Percentiles rank a stretch among this genome's conserved stretches.
Evolutionary conservation across 345 rosid genomes (phyloP).

Genomic region (Erucastrum elatum): DNA sequence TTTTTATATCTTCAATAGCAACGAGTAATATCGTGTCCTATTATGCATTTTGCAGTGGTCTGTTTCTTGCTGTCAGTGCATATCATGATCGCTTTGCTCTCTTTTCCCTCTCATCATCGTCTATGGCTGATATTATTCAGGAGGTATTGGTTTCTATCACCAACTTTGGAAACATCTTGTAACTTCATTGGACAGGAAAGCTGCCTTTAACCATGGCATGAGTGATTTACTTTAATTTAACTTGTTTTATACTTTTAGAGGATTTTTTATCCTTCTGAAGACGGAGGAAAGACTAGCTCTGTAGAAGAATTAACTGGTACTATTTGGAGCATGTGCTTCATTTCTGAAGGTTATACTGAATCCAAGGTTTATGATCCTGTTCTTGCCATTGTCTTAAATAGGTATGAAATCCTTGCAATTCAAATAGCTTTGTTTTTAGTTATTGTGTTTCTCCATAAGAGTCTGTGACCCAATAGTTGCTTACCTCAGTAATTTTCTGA

Average conservation of each 20-base stretch:
- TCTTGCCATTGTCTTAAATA: constrained; percentile 82
- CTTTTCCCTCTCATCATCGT: constrained; percentile 71
- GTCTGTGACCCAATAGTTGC: constrained; percentile 21
- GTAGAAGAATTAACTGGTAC: constrained; percentile 65
- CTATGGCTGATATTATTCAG: constrained; percentile 61
- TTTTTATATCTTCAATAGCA: neutral
- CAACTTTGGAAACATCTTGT: constrained; percentile 30
- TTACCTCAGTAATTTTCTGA: constrained; percentile 35
- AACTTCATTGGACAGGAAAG: constrained; percentile 2
- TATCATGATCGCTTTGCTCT: constrained; percentile 80
- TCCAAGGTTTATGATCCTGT: constrained; percentile 72
- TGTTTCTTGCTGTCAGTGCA: constrained; percentile 77
- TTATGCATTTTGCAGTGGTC: constrained; percentile 59
- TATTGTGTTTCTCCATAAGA: constrained; percentile 20
- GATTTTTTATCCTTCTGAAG: constrained; percentile 76
- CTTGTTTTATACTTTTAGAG: constrained; percentile 35
- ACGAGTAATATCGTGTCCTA: constrained; percentile 9
- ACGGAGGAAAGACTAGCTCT: constrained; percentile 44
- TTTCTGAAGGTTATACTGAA: constrained; percentile 54
- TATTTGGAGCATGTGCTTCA: constrained; percentile 99
- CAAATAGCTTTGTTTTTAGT: constrained; percentile 32
- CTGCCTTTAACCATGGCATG: neutral
- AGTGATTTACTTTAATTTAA: neutral
- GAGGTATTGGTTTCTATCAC: constrained; percentile 49
- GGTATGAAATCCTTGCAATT: constrained; percentile 55